Evolutionary conservation across 2,329 filamentous ascomycete species (phyloP), one percentile per base, ranked within the genome.

Genomic region (Huntiella decipiens): DNA sequence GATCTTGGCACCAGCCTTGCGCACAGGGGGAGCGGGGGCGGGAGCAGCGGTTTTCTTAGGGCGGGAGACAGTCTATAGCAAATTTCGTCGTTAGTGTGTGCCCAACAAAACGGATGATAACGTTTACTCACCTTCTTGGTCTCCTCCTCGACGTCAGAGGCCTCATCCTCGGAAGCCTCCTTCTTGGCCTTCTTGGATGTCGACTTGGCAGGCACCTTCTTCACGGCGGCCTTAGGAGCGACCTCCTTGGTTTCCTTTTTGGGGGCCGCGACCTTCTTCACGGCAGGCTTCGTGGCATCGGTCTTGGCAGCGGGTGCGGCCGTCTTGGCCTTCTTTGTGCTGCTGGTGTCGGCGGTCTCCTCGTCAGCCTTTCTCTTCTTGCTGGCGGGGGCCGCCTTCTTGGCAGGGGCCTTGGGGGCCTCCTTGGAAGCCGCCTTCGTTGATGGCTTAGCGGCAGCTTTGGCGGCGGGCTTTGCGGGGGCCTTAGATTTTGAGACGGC

Each of bases 1-100:
- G 55, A 87, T 75, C 56, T 73, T 74, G 60, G 80, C 79, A 56
- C 84, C 77, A 51, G 77, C 44, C 32, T 46, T 47, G 22, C 45
- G 43, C n/a, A 49, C 44, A 35, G 45, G 46, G 11, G 44, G 43
- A 1, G 38, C 13, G 8, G 39, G 44, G 4, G 28, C 8, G 8
- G 44, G 52, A 28, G 22, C 22, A 28, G 22, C 22, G 1, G 47
- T 40, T 17, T 74, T 74, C 57, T 76, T 60, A 50, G 55, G 57
- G 10, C 52, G 51, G 5, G 51, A 50, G 2, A 53, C 49, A 35
- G 36, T 38, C 40, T 43, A n/a, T 12, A 12, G 3, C 5, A 15
- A 5, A 17, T 46, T 35, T 32, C 22, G 5, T 8, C 8, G 12
- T 38, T 17, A 36, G 42, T 35, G 38, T 39, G 16, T 10, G 12